These are phyloP conservation scores for Lipomyces chichibuensis DNA, from an alignment of 805 yeast species.

Conservation along the genomic window DNA sequence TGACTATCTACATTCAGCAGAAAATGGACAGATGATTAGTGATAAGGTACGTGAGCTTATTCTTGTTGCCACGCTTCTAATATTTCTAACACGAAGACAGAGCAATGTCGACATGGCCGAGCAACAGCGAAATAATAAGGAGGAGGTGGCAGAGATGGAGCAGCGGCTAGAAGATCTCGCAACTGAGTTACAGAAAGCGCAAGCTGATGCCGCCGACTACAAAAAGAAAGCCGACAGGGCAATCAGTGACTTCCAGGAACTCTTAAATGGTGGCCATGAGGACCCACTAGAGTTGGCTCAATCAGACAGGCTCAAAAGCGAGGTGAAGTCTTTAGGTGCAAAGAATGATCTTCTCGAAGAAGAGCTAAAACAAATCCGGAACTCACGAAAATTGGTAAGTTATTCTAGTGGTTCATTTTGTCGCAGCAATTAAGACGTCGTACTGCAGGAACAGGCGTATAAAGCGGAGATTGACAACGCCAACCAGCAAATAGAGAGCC, in stretches of 20 bases:
- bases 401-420: neutral
- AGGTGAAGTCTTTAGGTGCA: slow-evolving; percentile 2
- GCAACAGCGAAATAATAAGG: neutral
- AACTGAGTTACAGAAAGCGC: neutral
- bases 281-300: neutral
- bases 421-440: neutral
- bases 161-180: neutral
- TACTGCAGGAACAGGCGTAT: neutral
- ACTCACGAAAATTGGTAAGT: neutral
- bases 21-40: neutral
- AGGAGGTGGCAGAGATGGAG: neutral
- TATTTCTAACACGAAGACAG: neutral
- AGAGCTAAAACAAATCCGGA: slow-evolving; percentile 2
- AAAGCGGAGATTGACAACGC: slow-evolving; percentile 8
- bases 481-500: slow-evolving; percentile 6
- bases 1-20: slow-evolving; percentile 13
- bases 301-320: neutral
- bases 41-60: neutral
- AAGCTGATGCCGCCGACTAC: neutral
- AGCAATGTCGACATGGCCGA: neutral
- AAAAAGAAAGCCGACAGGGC: neutral
- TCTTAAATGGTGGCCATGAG: neutral
- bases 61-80: neutral
- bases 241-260: neutral
- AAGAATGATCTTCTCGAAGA: slow-evolving; percentile 11